A percentile compares a stretch with the other conserved stretches of the same genome.
phyloP scores from a whole-genome alignment of 2,329 filamentous ascomycete species.

The Chaetomiaceae sp. region DNA sequence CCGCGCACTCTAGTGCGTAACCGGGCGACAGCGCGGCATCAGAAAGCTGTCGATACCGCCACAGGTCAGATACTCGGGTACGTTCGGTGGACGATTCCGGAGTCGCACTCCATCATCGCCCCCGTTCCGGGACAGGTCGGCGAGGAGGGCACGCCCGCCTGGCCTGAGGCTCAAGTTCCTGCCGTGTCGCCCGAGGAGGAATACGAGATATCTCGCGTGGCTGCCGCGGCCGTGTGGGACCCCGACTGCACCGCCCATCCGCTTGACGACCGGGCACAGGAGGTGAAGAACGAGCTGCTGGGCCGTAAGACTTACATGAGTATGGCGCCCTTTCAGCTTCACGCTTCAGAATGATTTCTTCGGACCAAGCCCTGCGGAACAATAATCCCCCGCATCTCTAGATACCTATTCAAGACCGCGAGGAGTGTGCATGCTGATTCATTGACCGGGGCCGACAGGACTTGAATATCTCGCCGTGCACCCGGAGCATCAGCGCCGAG shows the following conservation, averaged over 20 bases:
- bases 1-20: conserved; percentile 19
- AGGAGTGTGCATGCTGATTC: too few species aligned
- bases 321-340: neutral
- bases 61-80: conserved; percentile 22
- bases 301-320: conserved; percentile 5
- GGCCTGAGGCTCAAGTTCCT: neutral
- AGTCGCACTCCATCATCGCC: neutral
- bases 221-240: conserved; percentile 1
- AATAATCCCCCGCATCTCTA: too few species aligned
- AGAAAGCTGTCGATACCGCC: conserved; percentile 20
- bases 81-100: conserved; percentile 21
- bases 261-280: neutral
- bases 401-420: too few species aligned
- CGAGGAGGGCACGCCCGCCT: neutral
- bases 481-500: conserved; percentile 20
- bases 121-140: neutral
- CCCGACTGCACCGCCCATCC: neutral
- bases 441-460: too few species aligned
- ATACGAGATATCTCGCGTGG: neutral
- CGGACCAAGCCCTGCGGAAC: too few species aligned
- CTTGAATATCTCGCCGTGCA: conserved; percentile 22
- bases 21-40: conserved; percentile 16
- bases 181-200: neutral
- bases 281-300: conserved; percentile 1
- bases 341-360: too few species aligned